A percentile compares a stretch with the other conserved stretches of the same genome.
These are phyloP conservation scores for Prunus yedoensis DNA, from an alignment of 331 rosid genomes.

Conservation along the genomic window DNA sequence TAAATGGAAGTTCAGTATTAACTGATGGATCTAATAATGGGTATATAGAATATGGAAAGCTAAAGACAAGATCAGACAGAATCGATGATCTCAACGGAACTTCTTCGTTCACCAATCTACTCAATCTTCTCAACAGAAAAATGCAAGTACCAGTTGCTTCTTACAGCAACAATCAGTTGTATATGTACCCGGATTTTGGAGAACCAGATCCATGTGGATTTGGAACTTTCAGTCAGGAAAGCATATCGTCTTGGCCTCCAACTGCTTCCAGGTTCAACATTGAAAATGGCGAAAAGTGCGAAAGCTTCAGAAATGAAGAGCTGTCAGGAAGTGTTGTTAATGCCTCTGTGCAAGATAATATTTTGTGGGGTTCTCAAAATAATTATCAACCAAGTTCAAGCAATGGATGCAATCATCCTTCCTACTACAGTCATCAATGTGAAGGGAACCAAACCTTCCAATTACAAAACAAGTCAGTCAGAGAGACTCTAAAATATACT, in stretches of 20 bases:
- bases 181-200: constrained; percentile 28
- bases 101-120: constrained; percentile 37
- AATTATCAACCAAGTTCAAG: constrained; percentile 31
- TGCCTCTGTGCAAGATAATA: constrained; percentile 34
- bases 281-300: constrained; percentile 32
- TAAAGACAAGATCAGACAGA: constrained; percentile 32
- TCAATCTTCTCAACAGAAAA: constrained; percentile 35
- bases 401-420: constrained; percentile 29
- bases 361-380: constrained; percentile 31
- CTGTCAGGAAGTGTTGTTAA: constrained; percentile 32
- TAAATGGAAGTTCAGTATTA: constrained; percentile 41
- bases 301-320: constrained; percentile 37
- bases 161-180: constrained; percentile 36
- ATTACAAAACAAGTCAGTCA: constrained; percentile 27
- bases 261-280: constrained; percentile 31
- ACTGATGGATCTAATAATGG: constrained; percentile 43
- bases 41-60: constrained; percentile 29
- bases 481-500: constrained; percentile 32
- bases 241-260: constrained; percentile 50
- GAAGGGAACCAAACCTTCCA: constrained; percentile 32
- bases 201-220: constrained; percentile 36
- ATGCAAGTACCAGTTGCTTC: constrained; percentile 39
- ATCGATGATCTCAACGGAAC: constrained; percentile 32
- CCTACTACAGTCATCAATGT: constrained; percentile 31
- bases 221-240: constrained; percentile 52